Evolutionary conservation across 257 asterid species (phyloP), one percentile per base, ranked within the genome.

Genomic region (Voacanga thouarsii): DNA sequence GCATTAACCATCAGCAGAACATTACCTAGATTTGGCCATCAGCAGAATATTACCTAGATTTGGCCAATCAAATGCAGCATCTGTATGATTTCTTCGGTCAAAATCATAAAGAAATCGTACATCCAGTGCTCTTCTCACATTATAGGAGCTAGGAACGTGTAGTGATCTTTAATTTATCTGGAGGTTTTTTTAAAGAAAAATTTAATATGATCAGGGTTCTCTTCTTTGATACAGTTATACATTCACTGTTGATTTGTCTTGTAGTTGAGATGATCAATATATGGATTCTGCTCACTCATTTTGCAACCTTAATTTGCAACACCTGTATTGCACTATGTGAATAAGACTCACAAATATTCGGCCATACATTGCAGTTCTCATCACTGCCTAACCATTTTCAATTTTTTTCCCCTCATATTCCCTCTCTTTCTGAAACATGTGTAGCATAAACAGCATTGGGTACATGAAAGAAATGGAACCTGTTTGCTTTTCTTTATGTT

Each of bases 351-450:
- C 0, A 30, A 65, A 33, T 33, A 33, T 16, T 65, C 37, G 37
- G 49, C 45, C 12, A 43, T 30, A 11, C 33, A 41, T 16, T 63
- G 9, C 33, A 18, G 21, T 51, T 55, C 18, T 37, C 41, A 23
- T 57, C n/a, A n/a, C 70, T 57, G 18, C 59, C 56, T 23, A 47
- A 18, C 53, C 68, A 77, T 60, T 45, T 26, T 9, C 71, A 57
- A 5, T 78, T 47, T 33, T 65, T 57, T 33, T 26, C 7, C 19
- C 15, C 21, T 74, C 0, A 11, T 65, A 12, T 65, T 60, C 57
- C 26, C 6, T 77, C 55, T 65, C 30, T 33, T 76, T 63, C 73
- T 76, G 80, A 23, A 64, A 8, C 49, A 5, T 26, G 18, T 51
- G 10, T 26, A 30, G 53, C 41, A 47, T 21, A 45, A 53, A 15